Base-by-base conservation (phyloP, 345 rosid genomes). In the Eucalyptus melliodora region DNA sequence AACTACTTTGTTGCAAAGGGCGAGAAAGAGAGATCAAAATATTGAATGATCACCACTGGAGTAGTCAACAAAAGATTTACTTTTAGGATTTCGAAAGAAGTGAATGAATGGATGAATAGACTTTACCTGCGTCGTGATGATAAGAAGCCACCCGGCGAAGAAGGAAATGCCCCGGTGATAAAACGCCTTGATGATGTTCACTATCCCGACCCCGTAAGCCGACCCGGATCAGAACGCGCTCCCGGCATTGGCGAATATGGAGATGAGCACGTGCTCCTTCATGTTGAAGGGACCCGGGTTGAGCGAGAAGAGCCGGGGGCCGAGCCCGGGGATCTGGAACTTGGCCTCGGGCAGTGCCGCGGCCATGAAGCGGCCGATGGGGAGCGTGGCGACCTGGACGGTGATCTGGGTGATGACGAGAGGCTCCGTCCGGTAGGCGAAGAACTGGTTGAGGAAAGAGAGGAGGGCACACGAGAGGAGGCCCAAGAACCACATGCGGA, bases 271-370 rank as follows among this genome's bases (percentile, higher is more conserved):
- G 88, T 95, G 98, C 86, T 96, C 98, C 88, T 97, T 96, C 94
- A 95, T 94, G 91, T 97, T 97, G 90, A 97, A 97, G 40, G 98
- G 95, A 7, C 98, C 98, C 26, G 97, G 96, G 92, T 97, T 97
- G 56, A 97, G 89, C 27, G 99, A 95, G 86, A 95, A 95, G 87
- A 42, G n/a, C 62, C 86, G 91, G 7, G 94, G 92, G 77, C 98
- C 98, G 21, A 91, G 90, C 8, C 95, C 97, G 0, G 95, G 96
- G 88, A 97, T 85, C 45, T 92, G 88, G 89, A 97, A 96, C 95
- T 69, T 92, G 87, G 94, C 93, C 45, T 27, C 88, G 6, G 98
- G 98, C 77, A 97, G 93, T 50, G 90, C 94, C 24, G 93, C 91
- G 2, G 97, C 97, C 92, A 96, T 45, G 96, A 96, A 96, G 40